Percentiles rank a stretch among this genome's conserved stretches.
Conservation (phyloP, 2,329 filamentous ascomycete genomes). For the Nigrospora sphaerica region DNA sequence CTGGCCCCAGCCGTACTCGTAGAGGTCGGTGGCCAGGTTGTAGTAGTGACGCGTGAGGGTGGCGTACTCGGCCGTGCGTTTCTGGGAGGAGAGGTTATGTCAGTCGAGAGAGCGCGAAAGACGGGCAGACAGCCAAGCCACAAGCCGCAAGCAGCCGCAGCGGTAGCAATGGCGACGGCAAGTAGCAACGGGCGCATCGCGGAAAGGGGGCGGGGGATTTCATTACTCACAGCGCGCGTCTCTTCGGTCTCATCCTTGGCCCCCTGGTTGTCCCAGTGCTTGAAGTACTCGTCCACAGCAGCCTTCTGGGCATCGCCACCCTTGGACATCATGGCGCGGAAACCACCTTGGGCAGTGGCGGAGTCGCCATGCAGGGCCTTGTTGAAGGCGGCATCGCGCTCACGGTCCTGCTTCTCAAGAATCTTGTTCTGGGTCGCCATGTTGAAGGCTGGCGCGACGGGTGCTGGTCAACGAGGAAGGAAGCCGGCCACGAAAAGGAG, state of each 20-base stretch:
- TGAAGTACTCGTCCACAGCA: constrained; percentile 88
- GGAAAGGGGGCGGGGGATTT: background rate
- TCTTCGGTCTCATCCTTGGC: constrained; percentile 75
- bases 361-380: constrained; percentile 76
- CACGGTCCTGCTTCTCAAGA: constrained; percentile 77
- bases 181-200: background rate
- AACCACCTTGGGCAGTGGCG: constrained; percentile 61
- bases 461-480: background rate
- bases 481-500: too few relatives aligned
- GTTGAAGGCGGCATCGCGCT: constrained; percentile 85
- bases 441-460: constrained; percentile 21
- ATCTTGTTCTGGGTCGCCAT: constrained; percentile 35
- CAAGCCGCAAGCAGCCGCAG: background rate
- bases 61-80: constrained; percentile 81
- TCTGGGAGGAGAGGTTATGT: constrained; percentile 33
- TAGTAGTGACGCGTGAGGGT: constrained; percentile 96
- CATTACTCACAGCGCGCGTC: constrained; percentile 62
- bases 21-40: constrained; percentile 91
- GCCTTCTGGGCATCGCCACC: constrained; percentile 67
- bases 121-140: background rate
- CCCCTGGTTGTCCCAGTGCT: constrained; percentile 87
- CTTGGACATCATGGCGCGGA: constrained; percentile 82
- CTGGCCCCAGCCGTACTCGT: constrained; percentile 95
- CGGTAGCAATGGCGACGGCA: background rate
- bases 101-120: constrained; percentile 9